Evolutionary conservation across 2,329 filamentous ascomycete genomes (phyloP), one percentile per base, ranked within the genome.

Genomic region (Epicoccum sorghinum): DNA sequence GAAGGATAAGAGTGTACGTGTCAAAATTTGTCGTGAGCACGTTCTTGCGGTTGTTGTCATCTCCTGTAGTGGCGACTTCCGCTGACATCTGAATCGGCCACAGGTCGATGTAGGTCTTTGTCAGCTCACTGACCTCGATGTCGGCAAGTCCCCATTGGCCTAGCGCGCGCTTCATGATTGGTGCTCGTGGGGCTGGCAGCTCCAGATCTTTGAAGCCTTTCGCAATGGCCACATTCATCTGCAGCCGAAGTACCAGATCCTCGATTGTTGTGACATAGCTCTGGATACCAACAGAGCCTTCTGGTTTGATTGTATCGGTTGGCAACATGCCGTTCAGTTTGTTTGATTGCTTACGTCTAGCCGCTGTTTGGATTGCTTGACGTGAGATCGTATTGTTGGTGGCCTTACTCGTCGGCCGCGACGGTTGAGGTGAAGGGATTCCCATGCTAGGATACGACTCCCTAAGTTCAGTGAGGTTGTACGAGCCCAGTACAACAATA

Each of bases 21-120:
- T 96, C 91, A 71, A 96, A 96, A 62, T 96, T 96, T 0, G 90
- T 95, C 0, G 91, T 96, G 49, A 93, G 74, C 5, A 95, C 81
- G 64, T 85, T 86, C 57, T 82, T 78, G 55, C 82, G 83, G 9
- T 61, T 62, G 3, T 65, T 61, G 32, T 70, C 68, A 82, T 59
- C 70, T 4, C 68, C 66, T 12, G 59, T 86, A 1, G 88, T 80
- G 0, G 86, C 84, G 30, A 95, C 84, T 65, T 93, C 90, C 1
- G 91, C 91, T 5, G 91, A 93, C 90, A 96, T 96, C 62, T 96
- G 92, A 47, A 96, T 95, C 0, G 91, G 91, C 91, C 91, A 96
- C 4, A 96, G 77, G 67, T 96, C 91, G 57, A 96, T 90, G 66
- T 88, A 93, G 66, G 86, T 90, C 69, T 93, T 93, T 4, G 78